Base-by-base conservation (phyloP, 768 basidiomycete genomes). In the Pholiota conissans region DNA sequence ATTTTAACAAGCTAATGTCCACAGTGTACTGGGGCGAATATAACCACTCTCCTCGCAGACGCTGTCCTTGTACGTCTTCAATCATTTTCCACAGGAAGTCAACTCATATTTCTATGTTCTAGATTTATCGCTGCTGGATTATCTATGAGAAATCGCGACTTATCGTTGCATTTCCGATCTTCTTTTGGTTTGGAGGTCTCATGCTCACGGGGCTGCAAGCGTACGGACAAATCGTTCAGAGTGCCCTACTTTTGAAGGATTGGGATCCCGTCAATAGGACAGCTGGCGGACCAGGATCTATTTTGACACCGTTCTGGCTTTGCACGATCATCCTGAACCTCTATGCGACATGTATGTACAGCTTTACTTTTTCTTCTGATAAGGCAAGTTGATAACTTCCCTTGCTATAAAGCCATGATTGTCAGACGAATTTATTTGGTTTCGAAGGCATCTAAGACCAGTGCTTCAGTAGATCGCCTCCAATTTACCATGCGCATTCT, bases 71-170 rank as follows among this genome's bases (percentile, higher is more conserved):
- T 63, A n/a, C 18, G 53, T 56, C 11, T 48, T 24, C 27, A 28
- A 11, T n/a, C 5, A 3, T 24, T 13, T 32, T 13, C 20, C 9
- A 20, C 45, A 29, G 2, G 18, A 30, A 6, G 24, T 9, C 9
- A 28, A 5, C 45, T 16, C 37, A 20, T 18, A 16, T 13, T 29
- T 26, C 11, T n/a, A n/a, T n/a, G n/a, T n/a, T 24, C 37, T 14
- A 68, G 65, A 65, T 65, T 27, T 65, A 63, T 49, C 61, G 67
- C 13, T 65, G 63, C 45, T 68, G 67, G 67, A 55, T 62, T 20
- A 29, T 66, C 14, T 68, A 58, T 50, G 30, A 35, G 3, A 62
- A 58, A 45, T 63, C 61, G 24, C 32, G 29, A 18, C 49, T 35
- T 2, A 47, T 57, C 3, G 42, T 65, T 32, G 26, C 52, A 9